A percentile compares a stretch with the other conserved stretches of the same genome.
phyloP scores from a whole-genome alignment of 1,284 basidiomycete genomes.

The Termitomyces sp. region DNA sequence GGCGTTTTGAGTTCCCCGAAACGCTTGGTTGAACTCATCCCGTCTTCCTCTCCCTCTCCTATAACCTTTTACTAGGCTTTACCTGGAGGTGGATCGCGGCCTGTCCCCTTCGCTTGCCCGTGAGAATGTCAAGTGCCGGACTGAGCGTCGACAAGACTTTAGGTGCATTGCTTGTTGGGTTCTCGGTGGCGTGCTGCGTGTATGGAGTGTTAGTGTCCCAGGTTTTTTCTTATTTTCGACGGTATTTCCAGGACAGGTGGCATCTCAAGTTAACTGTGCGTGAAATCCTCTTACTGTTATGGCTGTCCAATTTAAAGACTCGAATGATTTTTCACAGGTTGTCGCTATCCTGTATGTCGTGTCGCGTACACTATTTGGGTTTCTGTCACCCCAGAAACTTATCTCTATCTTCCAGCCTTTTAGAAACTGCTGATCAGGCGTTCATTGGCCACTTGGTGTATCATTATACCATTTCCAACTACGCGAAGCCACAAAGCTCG shows the following conservation, averaged over 20 bases:
- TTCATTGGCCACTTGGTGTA: constrained; percentile 57
- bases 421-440: constrained; percentile 51
- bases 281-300: constrained; percentile 13
- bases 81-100: background rate
- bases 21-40: background rate
- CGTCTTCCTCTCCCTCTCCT: background rate
- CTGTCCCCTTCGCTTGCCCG: background rate
- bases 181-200: constrained; percentile 45
- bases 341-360: constrained; percentile 37
- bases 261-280: constrained; percentile 54
- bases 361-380: background rate
- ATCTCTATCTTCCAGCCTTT: constrained; percentile 32
- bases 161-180: constrained; percentile 58
- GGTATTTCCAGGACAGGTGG: constrained; percentile 49
- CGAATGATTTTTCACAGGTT: constrained; percentile 30
- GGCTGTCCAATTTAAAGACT: background rate
- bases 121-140: constrained; percentile 10
- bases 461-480: constrained; percentile 50
- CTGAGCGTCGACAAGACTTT: constrained; percentile 45
- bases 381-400: background rate
- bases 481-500: constrained; percentile 36
- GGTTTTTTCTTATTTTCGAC: constrained; percentile 50
- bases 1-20: background rate
- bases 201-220: constrained; percentile 53
- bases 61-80: background rate